These are phyloP conservation scores for Chrysanthemum seticuspe DNA, from an alignment of 129 eudicot genomes.

Conservation along the genomic window DNA sequence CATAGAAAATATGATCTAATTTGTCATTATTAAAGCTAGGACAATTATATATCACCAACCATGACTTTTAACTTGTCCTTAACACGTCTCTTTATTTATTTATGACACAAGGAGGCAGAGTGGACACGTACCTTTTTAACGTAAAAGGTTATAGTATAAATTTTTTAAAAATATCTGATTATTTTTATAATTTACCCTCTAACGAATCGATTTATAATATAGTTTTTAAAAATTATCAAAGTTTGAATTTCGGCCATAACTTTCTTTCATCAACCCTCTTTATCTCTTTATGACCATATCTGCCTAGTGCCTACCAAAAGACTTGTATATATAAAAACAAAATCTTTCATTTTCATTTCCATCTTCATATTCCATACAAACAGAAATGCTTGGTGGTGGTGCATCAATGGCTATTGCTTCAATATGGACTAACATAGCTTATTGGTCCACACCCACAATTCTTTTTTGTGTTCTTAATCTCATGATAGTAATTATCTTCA, in stretches of 20 bases:
- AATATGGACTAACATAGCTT: conserved; percentile 27
- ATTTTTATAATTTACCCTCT: no score
- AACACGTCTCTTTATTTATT: neutral
- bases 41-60: neutral
- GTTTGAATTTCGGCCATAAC: no score
- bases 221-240: no score
- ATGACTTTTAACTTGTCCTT: conserved; percentile 18
- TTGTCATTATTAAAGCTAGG: conserved; percentile 17
- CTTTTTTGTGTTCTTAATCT: conserved; percentile 67
- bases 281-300: neutral
- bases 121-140: no score
- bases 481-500: conserved; percentile 48
- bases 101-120: neutral
- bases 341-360: neutral
- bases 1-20: neutral
- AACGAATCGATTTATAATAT: no score
- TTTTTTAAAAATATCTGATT: no score
- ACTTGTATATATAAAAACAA: conserved; percentile 8
- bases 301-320: neutral
- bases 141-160: no score
- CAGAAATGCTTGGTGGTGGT: neutral
- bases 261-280: neutral
- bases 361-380: neutral
- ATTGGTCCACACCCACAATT: conserved; percentile 54
- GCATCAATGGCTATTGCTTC: conserved; percentile 12